Base-by-base conservation (phyloP, 805 yeast genomes). In the Metschnikowia arizonensis region DNA sequence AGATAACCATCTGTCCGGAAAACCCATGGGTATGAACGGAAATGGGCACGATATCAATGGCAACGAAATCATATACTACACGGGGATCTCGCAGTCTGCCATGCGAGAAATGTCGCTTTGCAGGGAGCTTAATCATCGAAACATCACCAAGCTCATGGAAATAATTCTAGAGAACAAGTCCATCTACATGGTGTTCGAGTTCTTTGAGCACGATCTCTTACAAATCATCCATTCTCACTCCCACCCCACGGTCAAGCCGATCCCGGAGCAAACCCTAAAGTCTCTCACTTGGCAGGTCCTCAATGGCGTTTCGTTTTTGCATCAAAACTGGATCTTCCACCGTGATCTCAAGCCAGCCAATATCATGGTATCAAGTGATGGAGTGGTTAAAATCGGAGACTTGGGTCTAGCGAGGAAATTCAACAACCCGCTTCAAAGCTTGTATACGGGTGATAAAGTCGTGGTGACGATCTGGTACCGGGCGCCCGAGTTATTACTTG, bases 391-490 rank as follows among this genome's bases (percentile, higher is more conserved):
- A 63, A 90, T 91, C 49, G 99, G 98, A 18, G 99, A 91, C 67
- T 73, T 90, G 54, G 98, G 98, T 1, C 70, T 90, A 29, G 97
- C 97, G 0, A 74, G 98, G 48, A 80, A 85, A 56, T 90, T 89
- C 66, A 84, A 83, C 52, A 86, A 88, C 57, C 91, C 95, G 26
- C 64, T 90, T 33, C 97, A 90, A 58, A 81, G 93, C 17, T 69
- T 90, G 19, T 90, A 86, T 60, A 78, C 90, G 17, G 97, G 97
- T 35, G 98, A 90, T 64, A 90, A 90, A 65, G 97, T 90, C 12
- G 97, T 90, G 45, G 97, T 90, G 10, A 90, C 98, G 0, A 90
- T 90, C 46, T 90, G 98, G 98, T 90, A 90, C 62, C 73, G 98
- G 54, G 96, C 97, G 0, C 97, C 97, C 0, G 98, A 90, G 59